Base-by-base conservation (phyloP, 1,284 basidiomycete species). In the Ceratobasidium sp. region DNA sequence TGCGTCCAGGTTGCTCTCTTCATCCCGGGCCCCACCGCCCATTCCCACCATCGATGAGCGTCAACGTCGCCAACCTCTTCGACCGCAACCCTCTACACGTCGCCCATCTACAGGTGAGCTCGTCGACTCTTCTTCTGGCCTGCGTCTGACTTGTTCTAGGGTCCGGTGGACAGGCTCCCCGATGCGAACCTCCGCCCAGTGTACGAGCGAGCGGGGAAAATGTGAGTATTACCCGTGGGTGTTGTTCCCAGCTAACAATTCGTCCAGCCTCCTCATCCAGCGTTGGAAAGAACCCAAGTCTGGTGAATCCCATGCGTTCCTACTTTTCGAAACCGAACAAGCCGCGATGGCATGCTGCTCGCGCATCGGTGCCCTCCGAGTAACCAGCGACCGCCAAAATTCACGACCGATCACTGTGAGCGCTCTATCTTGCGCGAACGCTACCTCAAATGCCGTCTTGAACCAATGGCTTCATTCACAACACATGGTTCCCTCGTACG, bases 121-220 rank as follows among this genome's bases (percentile, higher is more conserved):
- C 16, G 18, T n/a, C 41, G 21, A 21, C 16, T 14, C 4, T 23
- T 21, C 21, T 38, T n/a, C 2, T 26, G 47, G 50, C 6, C 26
- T 13, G 7, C 18, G 26, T 18, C 64, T 54, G 2, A 67, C 35
- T 52, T 38, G 35, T 52, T 18, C 35, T 23, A 67, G 64, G 66
- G 66, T 38, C 66, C 66, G 30, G 54, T 57, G 1, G 66, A 70
- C 26, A 52, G 66, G 21, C 54, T 70, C 3, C 66, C 52, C 11
- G 66, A 70, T 38, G 54, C 66, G 11, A 70, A 70, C 38, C 66
- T 70, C 16, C 26, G 54, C 32, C 54, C 66, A 1, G 54, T 70
- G 11, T 70, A 70, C 43, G 66, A 70, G 41, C 23, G 66, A 28
- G 66, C 66, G n/a, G 66, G 66, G 38, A 70, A 58, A 70, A 70